Evolutionary conservation across 345 rosid species (phyloP), one percentile per base, ranked within the genome.

Genomic region (Citrus medica): DNA sequence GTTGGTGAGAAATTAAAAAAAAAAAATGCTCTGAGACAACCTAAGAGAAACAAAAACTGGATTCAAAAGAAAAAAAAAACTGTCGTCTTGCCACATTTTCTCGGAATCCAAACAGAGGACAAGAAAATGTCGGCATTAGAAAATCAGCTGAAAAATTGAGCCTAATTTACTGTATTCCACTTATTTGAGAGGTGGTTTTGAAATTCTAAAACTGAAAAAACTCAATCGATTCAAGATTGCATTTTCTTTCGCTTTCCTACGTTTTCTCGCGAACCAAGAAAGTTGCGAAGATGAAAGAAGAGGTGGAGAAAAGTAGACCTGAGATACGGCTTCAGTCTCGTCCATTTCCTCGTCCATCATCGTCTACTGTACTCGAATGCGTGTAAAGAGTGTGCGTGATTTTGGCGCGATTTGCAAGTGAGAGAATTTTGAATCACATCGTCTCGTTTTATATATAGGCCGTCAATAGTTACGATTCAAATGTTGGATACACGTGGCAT

Each of bases 321-420:
- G 91, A 73, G 92, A 79, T 33, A 80, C 83, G 53, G 84, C 88
- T 66, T 89, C 97, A 2, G 90, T 78, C 82, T 92, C 94, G 86
- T 90, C 95, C 78, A 85, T 86, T 79, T 94, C 97, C 83, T 90
- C 89, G 27, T 84, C 51, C 51, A 46, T 87, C 89, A 88, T 88
- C 35, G 22, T 61, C 56, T 53, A 6, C 35, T 42, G 72, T 30
- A 7, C 37, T 63, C 67, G 37, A 63, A 30, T 30, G 8, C 8
- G 40, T 7, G 40, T 5, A 35, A 19, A 17, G 40, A 6, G 38
- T 12, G 60, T n/a, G 7, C 22, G 17, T 35, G 38, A 28, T 69
- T 46, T 28, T 16, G 37, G 37, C 19, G 25, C 58, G 74, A 48
- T 27, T 46, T 51, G 19, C 19, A 16, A 51, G 38, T 27, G 59